These are phyloP conservation scores for Ophiostoma montium DNA, from an alignment of 2,329 filamentous ascomycete genomes.

Conservation along the genomic window DNA sequence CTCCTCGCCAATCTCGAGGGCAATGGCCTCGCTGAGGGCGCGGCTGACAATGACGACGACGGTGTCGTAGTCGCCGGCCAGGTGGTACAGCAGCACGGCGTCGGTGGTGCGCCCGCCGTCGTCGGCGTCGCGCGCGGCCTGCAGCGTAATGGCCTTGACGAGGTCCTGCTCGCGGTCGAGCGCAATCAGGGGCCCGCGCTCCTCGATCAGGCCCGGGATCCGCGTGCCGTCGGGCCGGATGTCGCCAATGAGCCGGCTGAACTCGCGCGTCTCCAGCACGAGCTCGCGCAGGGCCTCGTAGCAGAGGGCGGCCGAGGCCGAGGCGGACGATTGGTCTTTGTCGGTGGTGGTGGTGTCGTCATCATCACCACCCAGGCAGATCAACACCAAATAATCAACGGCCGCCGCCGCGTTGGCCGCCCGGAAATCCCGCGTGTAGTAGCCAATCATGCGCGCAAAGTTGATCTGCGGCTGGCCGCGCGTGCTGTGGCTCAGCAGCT, in stretches of 20 bases:
- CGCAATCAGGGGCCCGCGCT: constrained; percentile 68
- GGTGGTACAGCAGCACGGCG: constrained; percentile 84
- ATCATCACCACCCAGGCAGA: constrained; percentile 62
- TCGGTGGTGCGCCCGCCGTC: constrained; percentile 89
- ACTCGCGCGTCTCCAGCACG: constrained; percentile 92
- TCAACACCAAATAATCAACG: constrained; percentile 81
- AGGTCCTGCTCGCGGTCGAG: constrained; percentile 71
- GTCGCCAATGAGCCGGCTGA: constrained; percentile 85
- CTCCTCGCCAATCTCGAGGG: constrained; percentile 72
- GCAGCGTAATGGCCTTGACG: constrained; percentile 79
- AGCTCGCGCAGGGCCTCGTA: constrained; percentile 88
- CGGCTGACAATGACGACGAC: constrained; percentile 86
- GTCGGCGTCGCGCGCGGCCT: constrained; percentile 84
- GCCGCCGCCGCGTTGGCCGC: constrained; percentile 79
- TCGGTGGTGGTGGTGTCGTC: constrained; percentile 27
- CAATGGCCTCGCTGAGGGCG: constrained; percentile 77
- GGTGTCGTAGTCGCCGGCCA: constrained; percentile 88
- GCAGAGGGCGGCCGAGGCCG: constrained; percentile 67
- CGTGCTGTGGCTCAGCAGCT: constrained; percentile 52
- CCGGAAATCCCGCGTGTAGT: constrained; percentile 93
- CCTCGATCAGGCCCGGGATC: constrained; percentile 76
- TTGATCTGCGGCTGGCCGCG: constrained; percentile 70
- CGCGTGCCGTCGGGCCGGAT: constrained; percentile 74
- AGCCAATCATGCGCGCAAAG: constrained; percentile 84
- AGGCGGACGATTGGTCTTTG: constrained; percentile 42